Percentiles rank a stretch among this genome's conserved stretches.
Conservation (phyloP, 2,329 filamentous ascomycete species). For the Arthrobotrys sinensis region DNA sequence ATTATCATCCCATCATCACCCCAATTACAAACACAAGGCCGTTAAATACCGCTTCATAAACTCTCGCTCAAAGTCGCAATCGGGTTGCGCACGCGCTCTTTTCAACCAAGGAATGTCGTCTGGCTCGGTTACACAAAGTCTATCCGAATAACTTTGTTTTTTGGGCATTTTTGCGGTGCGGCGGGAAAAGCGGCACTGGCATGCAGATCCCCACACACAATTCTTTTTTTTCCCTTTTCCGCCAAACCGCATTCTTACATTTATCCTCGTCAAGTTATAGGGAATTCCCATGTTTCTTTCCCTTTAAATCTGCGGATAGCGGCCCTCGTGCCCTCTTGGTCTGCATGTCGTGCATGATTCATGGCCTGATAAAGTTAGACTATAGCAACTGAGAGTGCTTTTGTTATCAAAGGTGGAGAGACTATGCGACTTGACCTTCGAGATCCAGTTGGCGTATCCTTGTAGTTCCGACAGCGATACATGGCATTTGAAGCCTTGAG, state of each 20-base stretch:
- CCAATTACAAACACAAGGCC: not conserved
- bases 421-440: slow-evolving; percentile 7
- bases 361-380: slow-evolving; percentile 43
- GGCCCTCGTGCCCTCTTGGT: slow-evolving; percentile 26
- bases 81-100: slow-evolving; percentile 42
- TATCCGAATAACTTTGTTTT: slow-evolving; percentile 26
- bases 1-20: slow-evolving; percentile 8
- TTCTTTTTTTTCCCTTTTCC: slow-evolving; percentile 1
- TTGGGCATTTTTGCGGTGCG: slow-evolving; percentile 32
- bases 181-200: slow-evolving; percentile 56
- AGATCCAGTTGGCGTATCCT: not conserved
- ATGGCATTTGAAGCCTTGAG: not conserved
- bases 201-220: slow-evolving; percentile 45
- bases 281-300: slow-evolving; percentile 2
- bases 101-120: slow-evolving; percentile 39
- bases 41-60: slow-evolving; percentile 23
- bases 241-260: slow-evolving; percentile 35
- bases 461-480: not conserved
- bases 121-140: slow-evolving; percentile 55
- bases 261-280: slow-evolving; percentile 25
- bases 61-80: slow-evolving; percentile 38
- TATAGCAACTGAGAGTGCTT: slow-evolving; percentile 25
- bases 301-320: slow-evolving; percentile 12
- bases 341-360: slow-evolving; percentile 51
- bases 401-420: slow-evolving; percentile 9